Evolutionary conservation across 208 protist species (phyloP), one percentile per base, ranked within the genome.

Genomic region (Trypanosoma boissoni): DNA sequence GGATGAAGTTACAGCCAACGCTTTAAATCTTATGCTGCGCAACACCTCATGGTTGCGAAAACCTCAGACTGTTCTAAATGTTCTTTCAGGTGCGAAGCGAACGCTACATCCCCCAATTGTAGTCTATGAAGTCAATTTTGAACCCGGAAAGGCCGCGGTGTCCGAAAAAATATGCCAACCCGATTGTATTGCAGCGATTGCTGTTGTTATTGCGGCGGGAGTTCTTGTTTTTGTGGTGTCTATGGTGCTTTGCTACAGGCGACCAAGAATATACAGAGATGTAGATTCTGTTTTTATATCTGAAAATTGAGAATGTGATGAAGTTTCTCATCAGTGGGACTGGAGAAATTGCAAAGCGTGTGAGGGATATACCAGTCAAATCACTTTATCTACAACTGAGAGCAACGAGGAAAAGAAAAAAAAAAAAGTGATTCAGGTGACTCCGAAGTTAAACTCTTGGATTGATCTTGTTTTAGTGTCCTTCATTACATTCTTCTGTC

Each of bases 11-110:
- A 69, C 52, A 24, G 64, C 53, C 27, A 69, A 69, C 31, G 64
- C 64, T 26, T 37, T 69, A 6, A 55, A 29, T 43, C 37, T 69
- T 5, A 69, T 69, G 64, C 27, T 69, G n/a, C 64, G 64, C 4
- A 44, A 44, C 29, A n/a, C 39, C 8, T 34, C 55, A 3, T 69
- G 64, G 64, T 50, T 69, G 43, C 16, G 34, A 0, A 1, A 1
- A n/a, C 55, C 64, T 2, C 64, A 69, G 34, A 26, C 26, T 0
- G 36, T 58, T 10, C 31, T 63, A 20, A 27, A 39, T 29, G 34
- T 8, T 16, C 9, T 18, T 12, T 10, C 18, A 2, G 27, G 12
- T 12, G 12, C 34, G 1, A 16, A 20, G 0, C 3, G 34, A 16
- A 48, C 18, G 1, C 55, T 69, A 9, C 41, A 2, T 0, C 14